Evolutionary conservation across 768 basidiomycete species (phyloP).

Genomic region (Tulasnella sp.): DNA sequence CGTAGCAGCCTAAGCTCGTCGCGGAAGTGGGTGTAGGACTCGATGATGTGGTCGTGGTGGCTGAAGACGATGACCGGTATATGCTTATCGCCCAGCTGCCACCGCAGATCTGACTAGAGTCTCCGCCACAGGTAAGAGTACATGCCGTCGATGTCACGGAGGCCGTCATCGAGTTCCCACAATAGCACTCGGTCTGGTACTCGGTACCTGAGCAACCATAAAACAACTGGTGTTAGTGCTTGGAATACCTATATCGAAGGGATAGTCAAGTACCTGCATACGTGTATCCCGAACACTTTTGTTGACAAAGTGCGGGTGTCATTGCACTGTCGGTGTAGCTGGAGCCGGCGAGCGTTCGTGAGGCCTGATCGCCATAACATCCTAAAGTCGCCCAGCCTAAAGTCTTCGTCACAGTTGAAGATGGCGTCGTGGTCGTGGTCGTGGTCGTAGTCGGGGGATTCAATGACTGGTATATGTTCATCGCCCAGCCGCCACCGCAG

Average conservation of each 20-base stretch:
- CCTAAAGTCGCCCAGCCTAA: not conserved
- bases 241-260: no score
- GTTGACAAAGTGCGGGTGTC: constrained; percentile 4
- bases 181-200: constrained; percentile 4
- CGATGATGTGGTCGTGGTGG: not conserved
- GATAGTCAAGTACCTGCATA: no score
- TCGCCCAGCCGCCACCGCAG: no score
- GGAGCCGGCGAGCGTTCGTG: not conserved
- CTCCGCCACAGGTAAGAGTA: not conserved
- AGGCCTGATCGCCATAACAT: not conserved
- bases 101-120: not conserved
- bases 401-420: no score
- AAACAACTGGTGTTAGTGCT: no score
- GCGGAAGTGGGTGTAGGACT: not conserved
- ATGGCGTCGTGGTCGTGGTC: no score
- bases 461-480: no score
- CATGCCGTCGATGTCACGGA: not conserved
- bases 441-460: no score
- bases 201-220: no score
- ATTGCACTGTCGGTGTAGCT: not conserved
- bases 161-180: not conserved
- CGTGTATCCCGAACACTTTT: not conserved
- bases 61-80: not conserved
- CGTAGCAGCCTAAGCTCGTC: constrained; percentile 2
- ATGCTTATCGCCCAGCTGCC: not conserved